Evolutionary conservation across 805 yeast species (phyloP).

Genomic region (Metahyphopichia silvanorum): DNA sequence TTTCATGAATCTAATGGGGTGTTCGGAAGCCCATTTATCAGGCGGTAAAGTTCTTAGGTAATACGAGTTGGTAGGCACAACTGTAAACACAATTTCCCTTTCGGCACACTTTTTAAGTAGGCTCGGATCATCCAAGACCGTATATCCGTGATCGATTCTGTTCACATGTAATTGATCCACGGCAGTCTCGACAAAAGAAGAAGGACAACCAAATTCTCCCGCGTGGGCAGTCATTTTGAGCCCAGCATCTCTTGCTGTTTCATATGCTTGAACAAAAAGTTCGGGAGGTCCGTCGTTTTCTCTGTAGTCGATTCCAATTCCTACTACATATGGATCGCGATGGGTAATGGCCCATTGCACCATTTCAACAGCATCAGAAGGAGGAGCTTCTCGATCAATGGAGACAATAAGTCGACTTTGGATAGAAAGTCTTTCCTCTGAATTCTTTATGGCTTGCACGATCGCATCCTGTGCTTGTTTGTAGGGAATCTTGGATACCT

Average conservation of each 20-base stretch:
- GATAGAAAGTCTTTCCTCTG: constrained; percentile 14
- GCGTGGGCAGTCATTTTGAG: constrained; percentile 26
- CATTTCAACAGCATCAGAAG: constrained; percentile 19
- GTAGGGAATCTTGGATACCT: constrained; percentile 20
- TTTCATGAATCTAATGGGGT: constrained; percentile 25
- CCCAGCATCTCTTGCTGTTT: constrained; percentile 16
- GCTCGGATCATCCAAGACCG: constrained; percentile 20
- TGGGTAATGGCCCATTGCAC: constrained; percentile 23
- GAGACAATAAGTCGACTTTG: constrained; percentile 19
- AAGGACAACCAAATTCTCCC: constrained; percentile 25
- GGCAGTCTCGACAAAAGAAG: constrained; percentile 22
- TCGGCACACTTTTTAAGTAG: constrained; percentile 17
- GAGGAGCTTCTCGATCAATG: constrained; percentile 22
- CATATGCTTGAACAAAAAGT: constrained; percentile 20
- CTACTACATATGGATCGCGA: constrained; percentile 16
- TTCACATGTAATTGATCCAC: constrained; percentile 17
- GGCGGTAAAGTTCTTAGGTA: constrained; percentile 20
- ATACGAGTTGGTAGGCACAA: constrained; percentile 29
- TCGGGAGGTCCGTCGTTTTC: constrained; percentile 25
- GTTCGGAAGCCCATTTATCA: constrained; percentile 24
- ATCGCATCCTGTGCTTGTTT: constrained; percentile 21
- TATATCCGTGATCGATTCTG: constrained; percentile 27
- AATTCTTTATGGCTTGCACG: constrained; percentile 17
- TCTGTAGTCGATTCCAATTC: constrained; percentile 29
- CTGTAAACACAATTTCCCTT: constrained; percentile 17